Evolutionary conservation across 352 stramenopile genomes (phyloP), one percentile per base, ranked within the genome.

Genomic region (Globisporangium spiculum): DNA sequence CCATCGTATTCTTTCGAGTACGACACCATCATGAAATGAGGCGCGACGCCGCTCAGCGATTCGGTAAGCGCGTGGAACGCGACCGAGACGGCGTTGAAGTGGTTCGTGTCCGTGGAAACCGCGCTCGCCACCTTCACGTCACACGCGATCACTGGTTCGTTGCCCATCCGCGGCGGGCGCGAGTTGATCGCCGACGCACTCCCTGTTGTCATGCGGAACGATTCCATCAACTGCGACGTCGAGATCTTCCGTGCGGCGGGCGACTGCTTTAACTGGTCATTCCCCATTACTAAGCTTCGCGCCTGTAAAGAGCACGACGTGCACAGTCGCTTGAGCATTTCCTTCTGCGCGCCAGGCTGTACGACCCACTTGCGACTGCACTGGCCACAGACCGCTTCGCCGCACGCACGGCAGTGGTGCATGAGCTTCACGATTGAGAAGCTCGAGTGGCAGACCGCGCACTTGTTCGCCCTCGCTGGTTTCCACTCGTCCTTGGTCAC

Each of bases 281-380:
- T 76, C 6, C 74, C 55, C 62, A 79, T 77, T 10, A 91, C 56
- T 34, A 83, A 84, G 59, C 83, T 92, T 52, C 88, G 67, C 34
- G 88, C 85, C 34, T 90, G 80, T 12, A 95, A 72, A 34, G 88
- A 95, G 63, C 88, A 95, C 20, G 78, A 89, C 27, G 88, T 95
- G 46, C 88, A 95, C 18, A 95, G 73, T 54, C 88, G 81, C 10
- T 86, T 87, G n/a, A 89, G 80, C n/a, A 81, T 81, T 61, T 86
- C 83, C 54, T 74, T 77, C 58, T 59, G 52, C 4, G 80, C 73
- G 9, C 85, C 84, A 18, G 85, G 86, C 64, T 92, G 86, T 34
- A 95, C 78, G 52, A 84, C 80, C 88, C 88, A 95, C 69, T 91
- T 89, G 34, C 86, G 83, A 69, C 84, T 93, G 68, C 88, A 95